Evolutionary conservation across 2,329 filamentous ascomycete genomes (phyloP).

Genomic region (Talaromyces sp.): DNA sequence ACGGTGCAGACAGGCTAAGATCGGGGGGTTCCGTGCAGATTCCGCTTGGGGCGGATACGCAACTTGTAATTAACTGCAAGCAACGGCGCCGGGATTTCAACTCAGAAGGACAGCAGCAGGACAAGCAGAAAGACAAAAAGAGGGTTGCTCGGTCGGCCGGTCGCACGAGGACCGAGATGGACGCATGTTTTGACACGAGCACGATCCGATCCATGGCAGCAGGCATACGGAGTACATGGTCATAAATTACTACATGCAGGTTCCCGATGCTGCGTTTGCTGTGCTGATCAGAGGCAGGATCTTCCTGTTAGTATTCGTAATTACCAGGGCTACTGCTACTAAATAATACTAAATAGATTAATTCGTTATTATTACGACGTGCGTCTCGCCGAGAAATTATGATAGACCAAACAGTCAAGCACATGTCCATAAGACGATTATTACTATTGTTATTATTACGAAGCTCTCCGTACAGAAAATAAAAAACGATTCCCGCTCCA

Average conservation of each 20-base stretch:
- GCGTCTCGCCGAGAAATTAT: not conserved
- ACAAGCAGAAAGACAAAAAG: not conserved
- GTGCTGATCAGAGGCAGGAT: not conserved
- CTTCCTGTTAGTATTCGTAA: too few species aligned
- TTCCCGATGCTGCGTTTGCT: not conserved
- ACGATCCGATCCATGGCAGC: not conserved
- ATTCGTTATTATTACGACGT: not conserved
- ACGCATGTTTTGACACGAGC: not conserved
- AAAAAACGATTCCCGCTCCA: not conserved
- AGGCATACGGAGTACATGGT: not conserved
- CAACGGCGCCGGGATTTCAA: not conserved
- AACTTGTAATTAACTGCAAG: not conserved
- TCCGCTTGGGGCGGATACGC: conserved; percentile 6
- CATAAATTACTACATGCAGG: not conserved
- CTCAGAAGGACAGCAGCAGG: not conserved
- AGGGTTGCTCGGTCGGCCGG: too few species aligned
- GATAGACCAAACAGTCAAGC: not conserved
- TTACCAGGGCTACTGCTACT: too few species aligned
- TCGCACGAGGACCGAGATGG: not conserved
- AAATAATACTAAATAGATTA: not conserved
- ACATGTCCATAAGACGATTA: not conserved
- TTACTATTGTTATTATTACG: not conserved
- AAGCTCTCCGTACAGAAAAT: not conserved
- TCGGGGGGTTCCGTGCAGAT: conserved; percentile 10
- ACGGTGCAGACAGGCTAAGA: conserved; percentile 1